These are phyloP conservation scores for Camelina laxa DNA, from an alignment of 345 rosid species.

Conservation along the genomic window DNA sequence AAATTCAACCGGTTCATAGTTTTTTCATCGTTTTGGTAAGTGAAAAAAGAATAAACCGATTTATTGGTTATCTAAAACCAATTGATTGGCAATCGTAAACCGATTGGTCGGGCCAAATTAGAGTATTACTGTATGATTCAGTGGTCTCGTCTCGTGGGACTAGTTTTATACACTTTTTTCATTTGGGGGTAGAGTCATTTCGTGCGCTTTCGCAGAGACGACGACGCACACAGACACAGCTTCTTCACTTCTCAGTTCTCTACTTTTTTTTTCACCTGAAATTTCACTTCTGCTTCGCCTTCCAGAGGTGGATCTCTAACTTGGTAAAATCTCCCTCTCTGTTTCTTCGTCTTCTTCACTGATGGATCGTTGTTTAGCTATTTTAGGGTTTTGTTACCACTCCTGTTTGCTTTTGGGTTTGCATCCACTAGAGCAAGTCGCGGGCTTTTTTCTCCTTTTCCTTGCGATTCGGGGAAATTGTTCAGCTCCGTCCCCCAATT, in stretches of 20 bases:
- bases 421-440: neutral
- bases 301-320: neutral
- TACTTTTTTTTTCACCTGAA: constrained; percentile 10
- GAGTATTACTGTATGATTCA: too few species aligned
- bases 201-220: constrained; percentile 14
- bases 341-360: neutral
- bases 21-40: too few species aligned
- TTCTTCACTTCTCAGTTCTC: constrained; percentile 18
- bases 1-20: too few species aligned
- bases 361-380: constrained; percentile 11
- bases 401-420: neutral
- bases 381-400: constrained; percentile 13
- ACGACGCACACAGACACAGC: neutral
- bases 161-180: too few species aligned
- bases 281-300: neutral
- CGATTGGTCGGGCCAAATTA: too few species aligned
- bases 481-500: neutral
- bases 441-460: neutral
- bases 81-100: too few species aligned
- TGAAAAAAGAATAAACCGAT: too few species aligned
- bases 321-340: neutral
- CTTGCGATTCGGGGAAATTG: neutral
- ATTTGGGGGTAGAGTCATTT: neutral
- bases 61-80: too few species aligned
- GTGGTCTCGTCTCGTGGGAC: too few species aligned